phyloP scores from a whole-genome alignment of 1,284 basidiomycete species.

The Inonotus hispidus region DNA sequence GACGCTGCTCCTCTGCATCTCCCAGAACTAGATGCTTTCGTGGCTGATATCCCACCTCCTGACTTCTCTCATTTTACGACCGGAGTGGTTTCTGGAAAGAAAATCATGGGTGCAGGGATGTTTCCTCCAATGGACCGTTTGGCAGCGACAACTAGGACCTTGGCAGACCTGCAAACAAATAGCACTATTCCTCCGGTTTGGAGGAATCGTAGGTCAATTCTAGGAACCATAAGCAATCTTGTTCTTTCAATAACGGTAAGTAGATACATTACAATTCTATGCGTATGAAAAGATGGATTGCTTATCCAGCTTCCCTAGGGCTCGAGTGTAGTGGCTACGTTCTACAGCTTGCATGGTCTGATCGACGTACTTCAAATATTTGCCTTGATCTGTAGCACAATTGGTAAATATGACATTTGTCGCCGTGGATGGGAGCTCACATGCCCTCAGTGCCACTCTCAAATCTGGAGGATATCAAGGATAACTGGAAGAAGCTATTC shows the following conservation, averaged over 20 bases:
- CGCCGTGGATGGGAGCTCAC: neutral
- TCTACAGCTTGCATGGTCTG: conserved; percentile 64
- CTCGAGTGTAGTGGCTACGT: conserved; percentile 58
- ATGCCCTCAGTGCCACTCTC: conserved; percentile 38
- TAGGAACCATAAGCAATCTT: conserved; percentile 36
- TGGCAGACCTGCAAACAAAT: conserved; percentile 59
- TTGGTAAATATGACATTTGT: conserved; percentile 35
- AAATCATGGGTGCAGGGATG: conserved; percentile 29
- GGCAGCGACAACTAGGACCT: conserved; percentile 38
- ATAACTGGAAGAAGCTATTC: conserved; percentile 51
- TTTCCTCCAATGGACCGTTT: conserved; percentile 61
- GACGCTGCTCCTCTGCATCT: conserved; percentile 51
- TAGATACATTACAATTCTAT: neutral
- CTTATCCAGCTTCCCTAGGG: conserved; percentile 36
- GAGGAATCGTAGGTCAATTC: conserved; percentile 48
- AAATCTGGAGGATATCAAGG: conserved; percentile 29
- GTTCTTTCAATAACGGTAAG: conserved; percentile 51
- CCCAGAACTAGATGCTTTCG: conserved; percentile 52
- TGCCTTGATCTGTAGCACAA: conserved; percentile 59
- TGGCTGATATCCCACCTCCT: conserved; percentile 43
- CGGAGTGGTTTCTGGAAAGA: conserved; percentile 22
- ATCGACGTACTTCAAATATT: conserved; percentile 66
- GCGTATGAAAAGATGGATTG: neutral
- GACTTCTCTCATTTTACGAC: conserved; percentile 31
- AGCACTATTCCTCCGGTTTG: conserved; percentile 41